Base-by-base conservation (phyloP, 129 eudicot genomes). In the Helianthus annuus region DNA sequence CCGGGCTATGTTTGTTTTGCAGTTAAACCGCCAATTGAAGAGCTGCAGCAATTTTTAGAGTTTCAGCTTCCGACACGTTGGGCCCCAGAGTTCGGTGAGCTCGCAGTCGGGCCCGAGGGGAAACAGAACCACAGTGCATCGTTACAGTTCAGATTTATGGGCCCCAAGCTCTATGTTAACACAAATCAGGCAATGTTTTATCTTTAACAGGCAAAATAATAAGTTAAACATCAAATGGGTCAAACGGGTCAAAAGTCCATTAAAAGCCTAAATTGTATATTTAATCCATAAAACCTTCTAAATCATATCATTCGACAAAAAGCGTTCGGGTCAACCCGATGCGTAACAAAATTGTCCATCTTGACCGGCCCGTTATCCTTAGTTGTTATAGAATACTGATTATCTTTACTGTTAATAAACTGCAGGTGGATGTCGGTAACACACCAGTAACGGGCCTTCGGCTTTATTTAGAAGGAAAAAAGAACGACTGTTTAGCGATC, bases 21-120 rank as follows among this genome's bases (percentile, higher is more conserved):
- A 88, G 96, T 73, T 85, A 88, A 88, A 74, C 96, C 96, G 61
- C 91, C 96, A 51, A 83, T 83, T 36, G 88, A 83, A 79, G 96
- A 88, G 68, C 87, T 88, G 59, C 80, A 73, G 42, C 96, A 85
- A 64, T 88, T 88, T 79, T 72, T 88, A 79, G 91, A 88, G 72
- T 88, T 88, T 68, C 96, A 88, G 57, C 96, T 81, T 73, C 96
- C 96, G 22, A 83, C 85, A 65, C 80, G 83, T 73, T 88, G 96
- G 96, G 96, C 91, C 17, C 96, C 96, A 6, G 91, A 83, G 48
- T 88, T 83, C 32, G 91, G 96, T 34, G 96, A 78, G 64, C 88
- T 88, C 51, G 85, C 91, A 24, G 81, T 83, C 39, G 96, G 96
- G 44, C 96, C 96, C 1, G 91, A 88, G 74, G 80, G 82, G 70